Evolutionary conservation across 768 basidiomycete genomes (phyloP).

Genomic region (Russula abietina): DNA sequence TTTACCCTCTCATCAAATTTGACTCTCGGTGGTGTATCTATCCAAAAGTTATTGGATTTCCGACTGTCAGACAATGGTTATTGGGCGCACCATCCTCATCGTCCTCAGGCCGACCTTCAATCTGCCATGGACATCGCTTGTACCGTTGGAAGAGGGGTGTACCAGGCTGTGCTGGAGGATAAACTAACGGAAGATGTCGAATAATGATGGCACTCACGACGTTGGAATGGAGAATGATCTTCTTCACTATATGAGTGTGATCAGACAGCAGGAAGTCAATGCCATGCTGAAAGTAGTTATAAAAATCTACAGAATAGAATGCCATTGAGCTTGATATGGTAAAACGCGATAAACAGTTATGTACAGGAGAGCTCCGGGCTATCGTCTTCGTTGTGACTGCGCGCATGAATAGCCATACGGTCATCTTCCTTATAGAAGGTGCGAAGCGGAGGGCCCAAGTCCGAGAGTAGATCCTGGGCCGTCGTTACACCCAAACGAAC

Average conservation of each 20-base stretch:
- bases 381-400: slow-evolving; percentile 37
- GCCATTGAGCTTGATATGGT: slow-evolving; percentile 1
- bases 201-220: slow-evolving; percentile 47
- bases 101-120: slow-evolving; percentile 73
- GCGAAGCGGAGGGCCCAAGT: slow-evolving; percentile 71
- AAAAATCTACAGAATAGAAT: slow-evolving; percentile 54
- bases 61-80: background rate
- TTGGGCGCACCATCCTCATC: slow-evolving; percentile 64
- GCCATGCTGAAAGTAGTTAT: slow-evolving; percentile 90
- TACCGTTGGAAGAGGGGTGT: slow-evolving; percentile 86
- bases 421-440: slow-evolving; percentile 86
- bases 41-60: slow-evolving; percentile 2
- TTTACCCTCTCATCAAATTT: slow-evolving; percentile 64
- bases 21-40: slow-evolving; percentile 71
- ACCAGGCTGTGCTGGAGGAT: slow-evolving; percentile 53
- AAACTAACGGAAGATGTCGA: background rate
- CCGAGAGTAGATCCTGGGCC: slow-evolving; percentile 72
- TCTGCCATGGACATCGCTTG: slow-evolving; percentile 87
- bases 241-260: slow-evolving; percentile 64
- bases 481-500: slow-evolving; percentile 70
- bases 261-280: slow-evolving; percentile 81
- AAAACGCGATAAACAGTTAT: slow-evolving; percentile 15
- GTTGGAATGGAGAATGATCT: slow-evolving; percentile 85
- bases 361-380: slow-evolving; percentile 48
- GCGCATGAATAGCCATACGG: slow-evolving; percentile 77